These are phyloP conservation scores for Lolium perenne DNA, from an alignment of 176 grass and related monocot species.

Conservation along the genomic window DNA sequence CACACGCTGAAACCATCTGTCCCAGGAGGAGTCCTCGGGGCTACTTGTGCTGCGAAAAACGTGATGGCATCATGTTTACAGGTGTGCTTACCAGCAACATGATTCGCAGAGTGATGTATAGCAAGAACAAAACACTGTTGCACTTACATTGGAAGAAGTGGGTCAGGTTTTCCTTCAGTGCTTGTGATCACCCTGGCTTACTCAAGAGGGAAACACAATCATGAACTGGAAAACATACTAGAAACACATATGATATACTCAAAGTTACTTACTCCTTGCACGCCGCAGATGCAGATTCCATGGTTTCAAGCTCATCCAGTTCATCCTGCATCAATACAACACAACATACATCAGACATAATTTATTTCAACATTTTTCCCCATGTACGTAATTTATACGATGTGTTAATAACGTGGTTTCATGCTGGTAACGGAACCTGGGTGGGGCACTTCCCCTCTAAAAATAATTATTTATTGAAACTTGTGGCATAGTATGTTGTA, in stretches of 20 bases:
- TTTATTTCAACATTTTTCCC: background rate
- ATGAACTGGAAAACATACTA: slow-evolving; percentile 6
- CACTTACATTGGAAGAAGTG: slow-evolving; percentile 88
- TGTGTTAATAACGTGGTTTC: no score
- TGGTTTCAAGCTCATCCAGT: slow-evolving; percentile 79
- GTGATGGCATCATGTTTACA: background rate
- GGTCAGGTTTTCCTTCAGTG: slow-evolving; percentile 85
- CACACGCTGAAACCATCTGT: slow-evolving; percentile 92
- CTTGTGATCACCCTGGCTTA: slow-evolving; percentile 69
- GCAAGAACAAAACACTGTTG: background rate
- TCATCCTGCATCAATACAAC: slow-evolving; percentile 62
- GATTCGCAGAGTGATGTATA: background rate
- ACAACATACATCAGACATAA: slow-evolving; percentile 22
- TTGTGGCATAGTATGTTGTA: background rate
- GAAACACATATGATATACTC: slow-evolving; percentile 34
- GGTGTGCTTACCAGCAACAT: background rate
- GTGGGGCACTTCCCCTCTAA: no score
- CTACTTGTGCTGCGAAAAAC: slow-evolving; percentile 69
- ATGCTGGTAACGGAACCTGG: no score
- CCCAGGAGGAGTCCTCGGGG: slow-evolving; percentile 86
- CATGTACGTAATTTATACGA: no score
- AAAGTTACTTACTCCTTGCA: slow-evolving; percentile 83
- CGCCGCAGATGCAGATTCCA: slow-evolving; percentile 75
- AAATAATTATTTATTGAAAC: background rate
- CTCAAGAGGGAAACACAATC: slow-evolving; percentile 25